Base-by-base conservation (phyloP, 2,329 filamentous ascomycete genomes). In the Metarhizium anisopliae region DNA sequence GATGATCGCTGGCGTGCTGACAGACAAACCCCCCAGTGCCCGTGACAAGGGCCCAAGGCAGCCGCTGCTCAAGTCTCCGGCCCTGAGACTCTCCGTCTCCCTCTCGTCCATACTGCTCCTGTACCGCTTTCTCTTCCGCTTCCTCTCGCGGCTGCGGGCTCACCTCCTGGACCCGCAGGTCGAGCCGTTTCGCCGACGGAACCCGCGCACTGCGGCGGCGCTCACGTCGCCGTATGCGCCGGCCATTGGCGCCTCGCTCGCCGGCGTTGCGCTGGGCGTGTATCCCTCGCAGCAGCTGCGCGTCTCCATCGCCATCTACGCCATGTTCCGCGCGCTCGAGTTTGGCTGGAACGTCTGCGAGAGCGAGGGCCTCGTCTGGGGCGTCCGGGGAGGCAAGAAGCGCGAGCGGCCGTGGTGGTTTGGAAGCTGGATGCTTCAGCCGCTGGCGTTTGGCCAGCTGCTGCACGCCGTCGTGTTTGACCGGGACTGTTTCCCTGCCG, bases 81-180 rank as follows among this genome's bases (percentile, higher is more conserved):
- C 88, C 29, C 76, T 94, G 52, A 83, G 91, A 55, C 78, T 96
- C 10, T 93, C 91, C 0, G 76, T 92, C 8, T 94, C 90, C 0
- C 79, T 96, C 14, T 92, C 91, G 16, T 81, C 89, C 2, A 90
- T 96, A 60, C 80, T 97, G 20, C 83, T 97, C 47, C 83, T 95
- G 59, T 94, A 99, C 69, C 85, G 94, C 35, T 78, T 96, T 1
- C 83, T 97, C 30, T 90, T 93, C 73, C 89, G 93, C 57, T 96
- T 97, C 77, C 89, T 97, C 64, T 82, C 82, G 30, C 83, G 90
- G 32, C 76, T 97, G 47, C 86, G 93, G 51, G 78, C 81, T 1
- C 90, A 90, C 60, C 78, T 99, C 4, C 83, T 95, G 47, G 85
- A 87, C 40, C 82, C 89, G n/a, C 82, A 89, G 56, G 90, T 92